Evolutionary conservation across 2,329 filamentous ascomycete species (phyloP).

Genomic region (Fusarium hostae): DNA sequence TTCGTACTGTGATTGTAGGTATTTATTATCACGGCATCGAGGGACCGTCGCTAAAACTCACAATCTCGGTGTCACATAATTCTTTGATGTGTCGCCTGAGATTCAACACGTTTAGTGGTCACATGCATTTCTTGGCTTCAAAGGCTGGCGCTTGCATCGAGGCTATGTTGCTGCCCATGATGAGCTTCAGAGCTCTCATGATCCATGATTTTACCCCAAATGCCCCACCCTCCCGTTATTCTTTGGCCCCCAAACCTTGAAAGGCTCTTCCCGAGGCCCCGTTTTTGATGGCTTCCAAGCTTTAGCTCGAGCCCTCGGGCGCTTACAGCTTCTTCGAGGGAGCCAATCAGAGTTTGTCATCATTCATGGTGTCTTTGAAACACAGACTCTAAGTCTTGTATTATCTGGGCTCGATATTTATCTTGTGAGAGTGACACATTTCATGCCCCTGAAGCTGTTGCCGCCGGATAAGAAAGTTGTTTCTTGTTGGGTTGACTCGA

Average conservation of each 20-base stretch:
- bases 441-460: conserved; percentile 18
- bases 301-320: conserved; percentile 40
- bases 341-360: conserved; percentile 37
- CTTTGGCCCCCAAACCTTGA: conserved; percentile 34
- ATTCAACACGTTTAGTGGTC: conserved; percentile 6
- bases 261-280: conserved; percentile 32
- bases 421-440: conserved; percentile 12
- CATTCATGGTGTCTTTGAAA: conserved; percentile 18
- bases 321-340: conserved; percentile 39
- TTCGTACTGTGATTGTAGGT: background rate
- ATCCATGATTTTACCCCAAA: conserved; percentile 30
- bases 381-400: background rate
- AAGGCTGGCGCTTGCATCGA: conserved; percentile 38
- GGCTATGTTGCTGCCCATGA: conserved; percentile 35
- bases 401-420: conserved; percentile 15
- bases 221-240: conserved; percentile 17
- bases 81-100: background rate
- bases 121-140: conserved; percentile 37
- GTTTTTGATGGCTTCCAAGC: conserved; percentile 26
- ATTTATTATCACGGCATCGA: too few relatives aligned
- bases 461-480: background rate
- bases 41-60: background rate
- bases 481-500: background rate
- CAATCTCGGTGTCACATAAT: background rate
- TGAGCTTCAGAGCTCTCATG: conserved; percentile 30